Evolutionary conservation across 179 eudicot genomes (phyloP), one percentile per base, ranked within the genome.

Genomic region (Silene vulgaris): DNA sequence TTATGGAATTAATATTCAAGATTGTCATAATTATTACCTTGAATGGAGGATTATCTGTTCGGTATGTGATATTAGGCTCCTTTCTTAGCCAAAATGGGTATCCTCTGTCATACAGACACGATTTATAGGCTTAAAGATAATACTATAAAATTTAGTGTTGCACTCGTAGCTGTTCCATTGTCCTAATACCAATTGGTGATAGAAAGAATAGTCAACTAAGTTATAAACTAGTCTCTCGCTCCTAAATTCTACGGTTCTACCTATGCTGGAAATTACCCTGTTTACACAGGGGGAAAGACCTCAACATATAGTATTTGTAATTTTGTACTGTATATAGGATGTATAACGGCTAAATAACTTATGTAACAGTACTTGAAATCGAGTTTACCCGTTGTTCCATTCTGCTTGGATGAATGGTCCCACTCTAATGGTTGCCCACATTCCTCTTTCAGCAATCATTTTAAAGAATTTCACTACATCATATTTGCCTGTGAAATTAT

Each of bases 341-440:
- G 1, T 30, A 30, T 30, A 1, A 30, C 4, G 35, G 35, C 35
- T 30, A 30, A 30, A 30, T 30, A 30, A 30, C 35, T 1, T 4
- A 30, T 30, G 35, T 30, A 2, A 30, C 35, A 30, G 35, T 30
- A 30, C 4, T 9, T 19, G n/a, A 59, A 59, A 59, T 68, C 5
- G 57, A 69, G 9, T 4, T 54, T 87, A 94, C 98, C 98, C 98
- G 8, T 80, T 78, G 75, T 86, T 91, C 98, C 98, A 91, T 85
- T 94, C 98, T 64, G 91, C 93, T 80, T 89, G 90, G 54, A 90
- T 86, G 75, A 78, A 94, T 21, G 98, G 98, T 5, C 98, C 98
- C 20, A 91, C 37, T 78, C 98, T 84, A 64, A 94, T 90, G 77
- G 82, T 79, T 0, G 64, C 89, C 82, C 85, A 90, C 90, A 94